Conservation (phyloP, 139 green algal species). For the Prasinococcaceae sp. region DNA sequence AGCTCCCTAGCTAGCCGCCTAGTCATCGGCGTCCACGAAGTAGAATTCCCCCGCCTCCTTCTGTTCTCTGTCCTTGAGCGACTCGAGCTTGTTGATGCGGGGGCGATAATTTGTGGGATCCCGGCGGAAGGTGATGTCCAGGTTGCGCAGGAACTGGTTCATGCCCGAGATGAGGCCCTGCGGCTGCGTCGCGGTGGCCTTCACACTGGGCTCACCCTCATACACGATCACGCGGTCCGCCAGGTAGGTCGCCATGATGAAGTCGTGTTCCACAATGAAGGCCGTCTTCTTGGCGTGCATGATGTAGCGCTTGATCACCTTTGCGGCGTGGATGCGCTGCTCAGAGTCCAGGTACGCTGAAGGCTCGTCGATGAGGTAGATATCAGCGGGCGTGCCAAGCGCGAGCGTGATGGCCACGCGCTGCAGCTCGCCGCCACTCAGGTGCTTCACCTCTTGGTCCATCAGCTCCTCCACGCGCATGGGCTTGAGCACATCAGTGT, state of each 20-base stretch:
- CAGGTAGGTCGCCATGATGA: constrained; percentile 99
- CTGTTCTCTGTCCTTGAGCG: constrained; percentile 90
- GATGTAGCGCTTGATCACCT: constrained; percentile 98
- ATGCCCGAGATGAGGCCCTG: constrained; percentile 59
- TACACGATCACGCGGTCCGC: constrained; percentile 96
- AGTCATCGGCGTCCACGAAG: constrained; percentile 34
- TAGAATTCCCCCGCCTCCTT: constrained; percentile 83
- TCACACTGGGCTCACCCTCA: constrained; percentile 63
- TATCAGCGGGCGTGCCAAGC: constrained; percentile 81
- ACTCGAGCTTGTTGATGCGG: constrained; percentile 94
- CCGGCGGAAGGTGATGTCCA: constrained; percentile 96
- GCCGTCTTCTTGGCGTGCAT: constrained; percentile 98
- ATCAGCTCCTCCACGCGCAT: constrained; percentile 75
- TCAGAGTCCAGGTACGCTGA: constrained; percentile 95
- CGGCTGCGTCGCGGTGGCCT: constrained; percentile 59
- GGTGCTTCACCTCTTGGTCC: constrained; percentile 89
- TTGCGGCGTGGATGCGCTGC: constrained; percentile 92
- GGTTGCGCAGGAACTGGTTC: constrained; percentile 55
- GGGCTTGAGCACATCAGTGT: constrained; percentile 29
- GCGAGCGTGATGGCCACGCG: constrained; percentile 86
- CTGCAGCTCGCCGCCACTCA: constrained; percentile 71
- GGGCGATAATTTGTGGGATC: constrained; percentile 97
- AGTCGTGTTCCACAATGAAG: constrained; percentile 99
- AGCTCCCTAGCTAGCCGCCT: too few relatives aligned
- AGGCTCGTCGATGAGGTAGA: constrained; percentile 98